Conservation (phyloP, 345 rosid species). For the Fremontodendron californicum region DNA sequence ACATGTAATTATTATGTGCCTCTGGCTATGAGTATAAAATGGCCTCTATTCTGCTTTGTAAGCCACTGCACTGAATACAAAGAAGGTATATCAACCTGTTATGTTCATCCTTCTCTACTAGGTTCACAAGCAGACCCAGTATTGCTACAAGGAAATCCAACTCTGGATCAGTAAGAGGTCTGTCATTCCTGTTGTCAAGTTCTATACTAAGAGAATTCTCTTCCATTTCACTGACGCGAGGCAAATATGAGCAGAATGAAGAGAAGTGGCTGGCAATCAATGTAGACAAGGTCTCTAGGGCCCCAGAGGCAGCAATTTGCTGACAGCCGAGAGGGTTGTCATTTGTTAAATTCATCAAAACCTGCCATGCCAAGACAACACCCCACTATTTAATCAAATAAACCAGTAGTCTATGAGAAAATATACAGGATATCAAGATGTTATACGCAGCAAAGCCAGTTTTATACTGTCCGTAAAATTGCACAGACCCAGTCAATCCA, state of each 20-base stretch:
- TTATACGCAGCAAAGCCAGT: neutral
- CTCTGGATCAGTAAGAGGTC: slow-evolving; percentile 76
- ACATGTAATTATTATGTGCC: neutral
- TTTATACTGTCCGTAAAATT: neutral
- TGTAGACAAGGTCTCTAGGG: slow-evolving; percentile 70
- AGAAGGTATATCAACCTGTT: slow-evolving; percentile 61
- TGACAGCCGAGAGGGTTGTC: slow-evolving; percentile 81
- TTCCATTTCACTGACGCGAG: slow-evolving; percentile 31
- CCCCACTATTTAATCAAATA: slow-evolving; percentile 3
- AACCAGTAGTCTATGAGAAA: neutral
- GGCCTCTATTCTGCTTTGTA: neutral
- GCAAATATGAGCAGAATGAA: slow-evolving; percentile 45
- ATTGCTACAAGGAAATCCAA: slow-evolving; percentile 95
- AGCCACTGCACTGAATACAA: neutral
- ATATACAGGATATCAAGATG: neutral
- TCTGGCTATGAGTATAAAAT: neutral
- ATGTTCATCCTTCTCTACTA: slow-evolving; percentile 84
- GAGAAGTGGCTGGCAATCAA: slow-evolving; percentile 81
- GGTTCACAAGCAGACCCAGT: slow-evolving; percentile 84
- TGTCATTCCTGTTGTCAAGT: slow-evolving; percentile 33
- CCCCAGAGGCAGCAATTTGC: slow-evolving; percentile 80
- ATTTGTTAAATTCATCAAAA: slow-evolving; percentile 89
- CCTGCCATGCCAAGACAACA: slow-evolving; percentile 56
- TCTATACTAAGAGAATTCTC: slow-evolving; percentile 25
- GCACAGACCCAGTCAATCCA: neutral